These are phyloP conservation scores for Zanthoxylum bungeanum DNA, from an alignment of 345 rosid species.

Conservation along the genomic window DNA sequence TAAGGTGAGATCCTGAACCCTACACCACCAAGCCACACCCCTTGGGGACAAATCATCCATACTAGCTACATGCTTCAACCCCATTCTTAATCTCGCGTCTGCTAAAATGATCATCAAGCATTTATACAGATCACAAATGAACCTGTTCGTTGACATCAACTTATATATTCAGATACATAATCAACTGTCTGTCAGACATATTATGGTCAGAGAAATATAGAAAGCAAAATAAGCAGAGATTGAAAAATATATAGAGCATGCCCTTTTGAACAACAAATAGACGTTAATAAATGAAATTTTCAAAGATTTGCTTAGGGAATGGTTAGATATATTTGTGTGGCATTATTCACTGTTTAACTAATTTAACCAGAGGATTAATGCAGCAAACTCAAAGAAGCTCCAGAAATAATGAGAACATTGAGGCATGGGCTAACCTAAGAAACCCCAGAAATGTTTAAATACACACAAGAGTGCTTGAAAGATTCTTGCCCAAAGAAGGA, in stretches of 20 bases:
- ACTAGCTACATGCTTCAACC: slow-evolving; percentile 5
- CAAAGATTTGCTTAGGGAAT: neutral
- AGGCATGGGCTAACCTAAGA: neutral
- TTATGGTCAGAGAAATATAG: neutral
- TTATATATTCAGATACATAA: neutral
- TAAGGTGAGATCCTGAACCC: no score
- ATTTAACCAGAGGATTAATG: neutral
- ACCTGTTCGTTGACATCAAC: slow-evolving; percentile 37
- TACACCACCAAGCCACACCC: no score
- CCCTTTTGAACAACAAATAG: neutral
- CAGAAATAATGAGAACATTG: neutral
- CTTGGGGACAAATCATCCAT: no score
- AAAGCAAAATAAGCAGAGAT: neutral
- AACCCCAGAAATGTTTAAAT: neutral
- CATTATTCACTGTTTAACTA: neutral
- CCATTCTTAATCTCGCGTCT: neutral
- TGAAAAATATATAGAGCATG: neutral
- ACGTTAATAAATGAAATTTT: neutral
- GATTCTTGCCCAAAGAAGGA: neutral
- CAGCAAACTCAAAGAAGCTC: neutral
- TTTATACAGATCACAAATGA: slow-evolving; percentile 84
- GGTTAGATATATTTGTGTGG: no score
- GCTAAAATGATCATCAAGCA: slow-evolving; percentile 41
- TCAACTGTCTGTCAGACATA: neutral
- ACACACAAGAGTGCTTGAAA: neutral